phyloP scores from a whole-genome alignment of 2,329 filamentous ascomycete species.

The Pseudocercospora crystallina region DNA sequence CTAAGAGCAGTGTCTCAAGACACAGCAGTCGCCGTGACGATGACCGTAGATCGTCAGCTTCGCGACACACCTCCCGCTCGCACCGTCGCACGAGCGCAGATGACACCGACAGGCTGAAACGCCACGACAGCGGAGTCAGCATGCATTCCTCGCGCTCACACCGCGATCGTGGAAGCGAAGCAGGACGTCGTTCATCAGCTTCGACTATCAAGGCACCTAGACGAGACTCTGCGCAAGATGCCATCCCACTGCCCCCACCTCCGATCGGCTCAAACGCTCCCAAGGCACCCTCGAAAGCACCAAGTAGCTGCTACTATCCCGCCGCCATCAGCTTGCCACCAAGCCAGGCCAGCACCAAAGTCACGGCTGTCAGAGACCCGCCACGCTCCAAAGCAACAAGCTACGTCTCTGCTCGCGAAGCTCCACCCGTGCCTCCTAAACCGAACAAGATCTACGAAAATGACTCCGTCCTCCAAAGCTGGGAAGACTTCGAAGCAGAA shows the following conservation, averaged over 20 bases:
- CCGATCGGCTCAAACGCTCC: slow-evolving; percentile 11
- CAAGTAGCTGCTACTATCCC: slow-evolving; percentile 24
- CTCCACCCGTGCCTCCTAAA: slow-evolving; percentile 8
- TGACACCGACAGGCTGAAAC: slow-evolving; percentile 24
- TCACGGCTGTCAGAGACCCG: not conserved
- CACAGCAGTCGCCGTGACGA: slow-evolving; percentile 10
- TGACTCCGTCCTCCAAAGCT: slow-evolving; percentile 11
- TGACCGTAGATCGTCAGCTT: slow-evolving; percentile 6
- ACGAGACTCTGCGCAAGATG: slow-evolving; percentile 12
- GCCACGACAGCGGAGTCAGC: slow-evolving; percentile 32
- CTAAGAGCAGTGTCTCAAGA: slow-evolving; percentile 19
- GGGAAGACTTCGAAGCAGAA: slow-evolving; percentile 26
- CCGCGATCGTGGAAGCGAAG: slow-evolving; percentile 19
- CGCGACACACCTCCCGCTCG: slow-evolving; percentile 12
- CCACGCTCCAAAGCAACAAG: not conserved
- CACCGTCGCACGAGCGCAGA: slow-evolving; percentile 16
- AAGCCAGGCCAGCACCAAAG: slow-evolving; percentile 7
- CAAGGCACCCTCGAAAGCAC: slow-evolving; percentile 13
- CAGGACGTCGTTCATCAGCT: slow-evolving; percentile 25
- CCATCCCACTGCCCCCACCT: slow-evolving; percentile 14
- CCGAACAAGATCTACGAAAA: slow-evolving; percentile 13
- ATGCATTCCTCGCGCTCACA: slow-evolving; percentile 24
- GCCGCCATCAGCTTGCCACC: slow-evolving; percentile 27
- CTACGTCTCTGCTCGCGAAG: slow-evolving; percentile 1
- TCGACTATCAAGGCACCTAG: slow-evolving; percentile 31